These are phyloP conservation scores for Phialophora verrucosa DNA, from an alignment of 2,329 filamentous ascomycete species.

Conservation along the genomic window DNA sequence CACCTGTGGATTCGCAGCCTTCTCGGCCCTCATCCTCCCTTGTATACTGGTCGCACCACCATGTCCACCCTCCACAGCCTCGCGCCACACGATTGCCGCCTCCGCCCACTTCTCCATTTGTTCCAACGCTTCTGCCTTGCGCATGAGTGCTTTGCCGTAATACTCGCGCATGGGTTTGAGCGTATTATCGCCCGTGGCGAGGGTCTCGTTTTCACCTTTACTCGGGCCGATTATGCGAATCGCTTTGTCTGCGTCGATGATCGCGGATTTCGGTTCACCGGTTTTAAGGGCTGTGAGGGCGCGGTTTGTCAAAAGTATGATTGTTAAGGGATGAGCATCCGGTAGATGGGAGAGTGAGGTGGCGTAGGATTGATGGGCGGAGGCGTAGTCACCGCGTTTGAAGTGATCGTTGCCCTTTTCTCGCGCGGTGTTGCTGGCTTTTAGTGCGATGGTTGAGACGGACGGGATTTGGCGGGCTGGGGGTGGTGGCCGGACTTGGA, in stretches of 20 bases:
- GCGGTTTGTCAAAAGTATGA: slow-evolving; percentile 89
- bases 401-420: slow-evolving; percentile 84
- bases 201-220: slow-evolving; percentile 78
- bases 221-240: slow-evolving; percentile 78
- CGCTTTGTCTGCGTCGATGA: slow-evolving; percentile 81
- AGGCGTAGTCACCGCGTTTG: slow-evolving; percentile 89
- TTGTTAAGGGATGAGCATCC: slow-evolving; percentile 76
- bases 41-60: slow-evolving; percentile 85
- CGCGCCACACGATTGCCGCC: slow-evolving; percentile 78
- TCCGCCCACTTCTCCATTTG: slow-evolving; percentile 94
- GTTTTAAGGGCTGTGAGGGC: slow-evolving; percentile 89
- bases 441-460: slow-evolving; percentile 71
- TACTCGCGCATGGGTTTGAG: slow-evolving; percentile 87
- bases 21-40: slow-evolving; percentile 87
- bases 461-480: slow-evolving; percentile 62
- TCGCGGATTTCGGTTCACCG: slow-evolving; percentile 85
- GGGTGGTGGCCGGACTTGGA: slow-evolving; percentile 45
- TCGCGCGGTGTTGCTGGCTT: slow-evolving; percentile 77
- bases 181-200: slow-evolving; percentile 66
- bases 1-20: slow-evolving; percentile 72
- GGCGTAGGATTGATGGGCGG: slow-evolving; percentile 82
- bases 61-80: slow-evolving; percentile 80
- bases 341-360: slow-evolving; percentile 77
- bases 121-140: slow-evolving; percentile 94
- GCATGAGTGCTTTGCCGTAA: slow-evolving; percentile 88